Evolutionary conservation across 2,329 filamentous ascomycete genomes (phyloP).

Genomic region (Pseudopithomyces maydicus): DNA sequence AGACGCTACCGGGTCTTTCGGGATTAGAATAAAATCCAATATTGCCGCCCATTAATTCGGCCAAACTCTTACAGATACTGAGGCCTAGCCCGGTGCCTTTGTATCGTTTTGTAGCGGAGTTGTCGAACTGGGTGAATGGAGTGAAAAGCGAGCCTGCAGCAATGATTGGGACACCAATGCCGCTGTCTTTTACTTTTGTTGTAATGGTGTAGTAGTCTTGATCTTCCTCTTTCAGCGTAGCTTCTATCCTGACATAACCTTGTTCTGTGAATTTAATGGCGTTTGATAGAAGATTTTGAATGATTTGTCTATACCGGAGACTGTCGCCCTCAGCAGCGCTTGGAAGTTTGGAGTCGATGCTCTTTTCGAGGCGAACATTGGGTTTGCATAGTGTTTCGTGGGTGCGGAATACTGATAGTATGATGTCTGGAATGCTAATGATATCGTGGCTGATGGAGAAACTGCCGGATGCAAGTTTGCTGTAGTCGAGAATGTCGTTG

Average conservation of each 20-base stretch:
- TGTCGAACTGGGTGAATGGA: constrained; percentile 62
- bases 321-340: constrained; percentile 60
- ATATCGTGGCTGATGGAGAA: constrained; percentile 62
- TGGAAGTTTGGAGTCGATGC: constrained; percentile 55
- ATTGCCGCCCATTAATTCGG: constrained; percentile 61
- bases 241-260: constrained; percentile 56
- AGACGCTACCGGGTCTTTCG: constrained; percentile 52
- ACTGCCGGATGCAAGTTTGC: constrained; percentile 64
- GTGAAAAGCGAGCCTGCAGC: constrained; percentile 57
- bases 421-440: constrained; percentile 54
- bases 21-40: constrained; percentile 56
- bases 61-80: constrained; percentile 62
- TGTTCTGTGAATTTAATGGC: constrained; percentile 66
- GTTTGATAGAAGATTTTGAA: constrained; percentile 67
- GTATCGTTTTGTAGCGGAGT: constrained; percentile 58
- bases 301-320: constrained; percentile 64
- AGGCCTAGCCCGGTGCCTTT: constrained; percentile 63
- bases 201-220: constrained; percentile 53
- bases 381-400: constrained; percentile 55
- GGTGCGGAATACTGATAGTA: constrained; percentile 57
- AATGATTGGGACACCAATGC: constrained; percentile 57
- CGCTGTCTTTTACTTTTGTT: constrained; percentile 58
- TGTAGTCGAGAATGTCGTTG: constrained; percentile 71
- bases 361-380: constrained; percentile 53
- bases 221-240: constrained; percentile 49